These are phyloP conservation scores for Amoeboaphelidium protococcarum DNA, from an alignment of 371 early-diverging fungal species.

Conservation along the genomic window DNA sequence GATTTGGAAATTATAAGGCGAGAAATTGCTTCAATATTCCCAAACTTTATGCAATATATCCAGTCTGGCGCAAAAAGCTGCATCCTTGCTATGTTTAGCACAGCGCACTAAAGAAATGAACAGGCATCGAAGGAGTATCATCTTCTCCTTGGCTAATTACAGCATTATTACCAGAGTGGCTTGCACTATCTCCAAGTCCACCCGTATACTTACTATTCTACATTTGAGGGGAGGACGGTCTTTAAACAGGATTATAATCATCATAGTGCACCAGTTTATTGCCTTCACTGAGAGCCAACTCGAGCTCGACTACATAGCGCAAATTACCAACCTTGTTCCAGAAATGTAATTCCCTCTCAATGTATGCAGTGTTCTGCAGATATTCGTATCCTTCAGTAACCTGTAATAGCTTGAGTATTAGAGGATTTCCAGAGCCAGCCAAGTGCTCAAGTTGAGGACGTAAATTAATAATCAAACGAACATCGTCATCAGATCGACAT, in stretches of 20 bases:
- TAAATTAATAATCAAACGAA: conserved; percentile 33
- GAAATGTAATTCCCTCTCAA: conserved; percentile 44
- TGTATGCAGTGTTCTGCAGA: conserved; percentile 34
- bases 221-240: not conserved
- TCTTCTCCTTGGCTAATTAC: too few relatives aligned
- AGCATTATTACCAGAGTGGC: too few relatives aligned
- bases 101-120: not conserved
- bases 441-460: conserved; percentile 43
- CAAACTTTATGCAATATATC: too few relatives aligned
- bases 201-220: too few relatives aligned
- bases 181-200: too few relatives aligned
- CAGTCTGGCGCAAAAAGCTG: not conserved
- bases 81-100: not conserved
- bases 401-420: conserved; percentile 22
- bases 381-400: conserved; percentile 46
- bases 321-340: conserved; percentile 42
- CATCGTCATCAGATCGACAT: conserved; percentile 29
- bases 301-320: not conserved
- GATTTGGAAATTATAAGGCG: too few relatives aligned
- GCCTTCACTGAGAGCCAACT: not conserved
- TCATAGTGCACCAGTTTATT: not conserved
- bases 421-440: conserved; percentile 34
- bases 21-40: too few relatives aligned
- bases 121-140: too few relatives aligned
- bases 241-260: not conserved